These are phyloP conservation scores for Lachancea nothofagi DNA, from an alignment of 805 yeast species.

Conservation along the genomic window DNA sequence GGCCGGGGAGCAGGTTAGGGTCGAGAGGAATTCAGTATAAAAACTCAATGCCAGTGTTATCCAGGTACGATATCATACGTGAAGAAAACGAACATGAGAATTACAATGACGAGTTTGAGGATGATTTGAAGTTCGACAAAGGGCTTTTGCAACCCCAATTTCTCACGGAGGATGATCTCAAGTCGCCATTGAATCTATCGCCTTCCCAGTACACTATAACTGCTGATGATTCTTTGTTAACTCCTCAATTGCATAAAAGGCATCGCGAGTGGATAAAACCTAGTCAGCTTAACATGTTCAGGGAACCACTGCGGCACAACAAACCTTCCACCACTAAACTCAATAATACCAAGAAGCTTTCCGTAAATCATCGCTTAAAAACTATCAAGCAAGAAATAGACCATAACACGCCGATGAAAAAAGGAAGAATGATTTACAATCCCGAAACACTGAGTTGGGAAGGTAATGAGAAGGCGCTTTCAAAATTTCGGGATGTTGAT, in stretches of 20 bases:
- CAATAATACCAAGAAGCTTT: neutral
- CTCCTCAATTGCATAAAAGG: conserved; percentile 27
- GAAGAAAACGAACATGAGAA: conserved; percentile 11
- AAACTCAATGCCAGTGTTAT: conserved; percentile 26
- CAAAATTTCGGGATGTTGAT: conserved; percentile 23
- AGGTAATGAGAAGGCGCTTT: conserved; percentile 26
- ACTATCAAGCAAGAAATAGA: conserved; percentile 33
- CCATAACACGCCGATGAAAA: conserved; percentile 30
- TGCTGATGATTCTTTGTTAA: conserved; percentile 23
- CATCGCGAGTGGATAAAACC: conserved; percentile 19
- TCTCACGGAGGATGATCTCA: conserved; percentile 14
- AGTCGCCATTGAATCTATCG: conserved; percentile 17
- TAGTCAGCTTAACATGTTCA: conserved; percentile 21
- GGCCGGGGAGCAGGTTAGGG: conserved; percentile 11
- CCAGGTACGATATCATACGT: conserved; percentile 11
- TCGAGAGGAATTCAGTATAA: conserved; percentile 20
- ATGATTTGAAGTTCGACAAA: conserved; percentile 20
- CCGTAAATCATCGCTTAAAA: conserved; percentile 12
- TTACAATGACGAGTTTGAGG: conserved; percentile 13
- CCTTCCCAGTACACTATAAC: conserved; percentile 28
- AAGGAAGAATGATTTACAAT: conserved; percentile 28
- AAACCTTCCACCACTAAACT: neutral
- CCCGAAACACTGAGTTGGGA: conserved; percentile 31
- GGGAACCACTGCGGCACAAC: conserved; percentile 13
- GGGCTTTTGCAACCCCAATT: conserved; percentile 27